These are phyloP conservation scores for Alternaria metachromatica DNA, from an alignment of 2,329 filamentous ascomycete genomes.

Conservation along the genomic window DNA sequence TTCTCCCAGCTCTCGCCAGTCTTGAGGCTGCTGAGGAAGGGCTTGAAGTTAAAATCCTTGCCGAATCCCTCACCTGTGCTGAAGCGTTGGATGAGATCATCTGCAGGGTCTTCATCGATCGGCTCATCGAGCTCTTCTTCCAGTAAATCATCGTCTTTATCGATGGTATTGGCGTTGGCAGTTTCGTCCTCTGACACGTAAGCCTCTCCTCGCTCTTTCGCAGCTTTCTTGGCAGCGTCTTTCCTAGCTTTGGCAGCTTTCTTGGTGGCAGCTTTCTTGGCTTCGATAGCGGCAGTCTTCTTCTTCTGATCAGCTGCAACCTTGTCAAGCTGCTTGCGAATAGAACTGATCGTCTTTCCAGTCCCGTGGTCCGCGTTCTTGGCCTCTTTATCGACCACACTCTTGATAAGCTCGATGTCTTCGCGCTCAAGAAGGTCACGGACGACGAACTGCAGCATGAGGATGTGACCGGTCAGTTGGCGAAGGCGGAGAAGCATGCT, in stretches of 20 bases:
- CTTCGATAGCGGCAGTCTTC: constrained; percentile 10
- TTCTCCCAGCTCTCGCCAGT: constrained; percentile 47
- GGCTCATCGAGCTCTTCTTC: constrained; percentile 1
- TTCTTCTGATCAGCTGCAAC: constrained; percentile 27
- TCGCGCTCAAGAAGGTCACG: constrained; percentile 53
- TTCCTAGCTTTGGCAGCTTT: constrained; percentile 4
- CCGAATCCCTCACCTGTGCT: constrained; percentile 40
- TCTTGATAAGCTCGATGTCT: constrained; percentile 55
- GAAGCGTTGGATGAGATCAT: background rate
- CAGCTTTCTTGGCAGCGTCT: background rate
- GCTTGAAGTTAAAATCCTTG: constrained; percentile 49
- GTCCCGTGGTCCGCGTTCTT: too few species aligned
- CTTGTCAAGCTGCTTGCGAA: constrained; percentile 41
- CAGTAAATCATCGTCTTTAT: constrained; percentile 1
- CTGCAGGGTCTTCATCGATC: background rate
- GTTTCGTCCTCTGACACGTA: constrained; percentile 10
- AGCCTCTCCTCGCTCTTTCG: background rate
- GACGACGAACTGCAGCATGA: constrained; percentile 57
- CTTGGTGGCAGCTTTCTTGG: constrained; percentile 3
- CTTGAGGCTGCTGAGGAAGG: constrained; percentile 49
- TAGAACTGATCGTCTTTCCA: too few species aligned
- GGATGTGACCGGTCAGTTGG: constrained; percentile 59
- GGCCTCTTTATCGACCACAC: constrained; percentile 31
- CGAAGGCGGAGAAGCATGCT: constrained; percentile 58
- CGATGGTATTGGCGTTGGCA: constrained; percentile 7